Conservation (phyloP, 352 stramenopile genomes). For the Phytophthora pisi region DNA sequence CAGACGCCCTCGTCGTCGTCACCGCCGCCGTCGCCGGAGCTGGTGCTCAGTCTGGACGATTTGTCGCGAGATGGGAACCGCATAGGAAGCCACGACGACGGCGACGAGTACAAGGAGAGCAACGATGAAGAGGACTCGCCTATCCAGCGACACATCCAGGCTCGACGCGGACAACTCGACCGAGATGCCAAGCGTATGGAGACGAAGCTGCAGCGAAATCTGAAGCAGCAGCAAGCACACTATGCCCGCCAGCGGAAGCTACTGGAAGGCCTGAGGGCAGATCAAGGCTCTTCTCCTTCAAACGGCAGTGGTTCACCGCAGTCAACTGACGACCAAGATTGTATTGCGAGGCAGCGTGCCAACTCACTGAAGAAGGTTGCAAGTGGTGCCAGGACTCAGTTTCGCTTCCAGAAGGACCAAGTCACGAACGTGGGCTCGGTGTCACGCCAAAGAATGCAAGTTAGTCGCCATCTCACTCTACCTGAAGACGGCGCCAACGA, state of each 20-base stretch:
- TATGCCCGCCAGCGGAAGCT: slow-evolving; percentile 64
- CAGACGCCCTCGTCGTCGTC: not conserved
- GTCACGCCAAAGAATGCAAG: slow-evolving; percentile 9
- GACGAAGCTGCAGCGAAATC: slow-evolving; percentile 52
- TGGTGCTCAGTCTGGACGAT: slow-evolving; percentile 54
- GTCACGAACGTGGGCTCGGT: not conserved
- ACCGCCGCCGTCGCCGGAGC: slow-evolving; percentile 16
- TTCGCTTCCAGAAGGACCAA: slow-evolving; percentile 7
- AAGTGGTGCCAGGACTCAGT: slow-evolving; percentile 7
- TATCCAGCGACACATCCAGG: slow-evolving; percentile 2
- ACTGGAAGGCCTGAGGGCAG: slow-evolving; percentile 57
- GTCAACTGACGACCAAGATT: slow-evolving; percentile 10
- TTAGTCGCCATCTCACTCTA: not conserved
- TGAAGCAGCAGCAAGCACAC: slow-evolving; percentile 65
- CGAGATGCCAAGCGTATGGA: slow-evolving; percentile 47
- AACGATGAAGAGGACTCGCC: slow-evolving; percentile 14
- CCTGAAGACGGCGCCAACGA: slow-evolving; percentile 10
- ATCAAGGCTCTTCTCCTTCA: slow-evolving; percentile 22
- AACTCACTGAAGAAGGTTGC: slow-evolving; percentile 8
- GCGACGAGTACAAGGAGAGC: slow-evolving; percentile 13
- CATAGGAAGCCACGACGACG: slow-evolving; percentile 9
- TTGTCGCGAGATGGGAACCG: slow-evolving; percentile 35
- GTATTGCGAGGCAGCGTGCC: not conserved
- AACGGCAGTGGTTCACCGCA: slow-evolving; percentile 7
- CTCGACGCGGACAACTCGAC: slow-evolving; percentile 20